Evolutionary conservation across 2,329 filamentous ascomycete species (phyloP).

Genomic region (Boeremia lycopersici): DNA sequence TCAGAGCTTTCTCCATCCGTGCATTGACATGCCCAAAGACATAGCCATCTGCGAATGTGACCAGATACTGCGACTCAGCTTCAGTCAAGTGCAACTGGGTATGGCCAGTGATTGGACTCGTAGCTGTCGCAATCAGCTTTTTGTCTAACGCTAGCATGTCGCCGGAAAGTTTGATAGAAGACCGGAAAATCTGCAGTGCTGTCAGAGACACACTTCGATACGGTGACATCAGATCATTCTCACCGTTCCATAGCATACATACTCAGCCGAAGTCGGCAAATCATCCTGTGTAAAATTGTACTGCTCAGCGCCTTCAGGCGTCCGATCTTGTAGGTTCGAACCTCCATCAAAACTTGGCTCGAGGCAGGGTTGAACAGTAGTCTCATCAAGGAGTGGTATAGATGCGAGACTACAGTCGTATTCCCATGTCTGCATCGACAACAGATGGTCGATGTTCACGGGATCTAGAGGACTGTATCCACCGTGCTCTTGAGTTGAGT

Average conservation of each 20-base stretch:
- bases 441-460: neutral
- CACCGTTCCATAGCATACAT: neutral
- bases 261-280: neutral
- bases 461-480: neutral
- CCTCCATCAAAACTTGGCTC: neutral
- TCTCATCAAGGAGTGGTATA: neutral
- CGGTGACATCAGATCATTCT: neutral
- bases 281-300: neutral
- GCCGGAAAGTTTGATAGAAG: conserved; percentile 28
- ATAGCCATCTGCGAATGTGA: conserved; percentile 22
- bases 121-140: conserved; percentile 8
- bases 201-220: neutral
- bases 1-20: conserved; percentile 27
- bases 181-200: conserved; percentile 20
- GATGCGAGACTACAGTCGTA: neutral
- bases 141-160: conserved; percentile 31
- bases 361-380: neutral
- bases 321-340: neutral
- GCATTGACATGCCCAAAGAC: conserved; percentile 27
- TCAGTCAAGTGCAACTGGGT: conserved; percentile 19
- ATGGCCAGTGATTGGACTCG: conserved; percentile 23
- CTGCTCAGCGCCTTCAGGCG: neutral
- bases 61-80: conserved; percentile 16
- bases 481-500: neutral
- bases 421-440: neutral